Base-by-base conservation (phyloP, 345 rosid species). In the Rhodamnia rubescens region DNA sequence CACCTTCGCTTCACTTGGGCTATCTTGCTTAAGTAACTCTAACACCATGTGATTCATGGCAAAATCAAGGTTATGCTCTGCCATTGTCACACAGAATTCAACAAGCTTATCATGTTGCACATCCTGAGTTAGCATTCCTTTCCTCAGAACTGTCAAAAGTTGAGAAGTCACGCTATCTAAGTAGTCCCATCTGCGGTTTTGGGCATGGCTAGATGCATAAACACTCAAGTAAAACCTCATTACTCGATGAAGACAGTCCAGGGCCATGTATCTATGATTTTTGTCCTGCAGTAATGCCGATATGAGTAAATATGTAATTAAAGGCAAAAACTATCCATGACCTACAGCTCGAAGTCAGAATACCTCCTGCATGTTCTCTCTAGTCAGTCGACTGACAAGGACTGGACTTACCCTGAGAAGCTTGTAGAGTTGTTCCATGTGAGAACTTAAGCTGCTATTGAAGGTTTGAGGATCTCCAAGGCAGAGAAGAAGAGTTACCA, bases 51-150 rank as follows among this genome's bases (percentile, higher is more conserved):
- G 99, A 88, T 97, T 97, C 99, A 96, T 97, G 84, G 99, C 91
- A 87, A 97, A 97, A 92, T 97, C 99, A 92, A 96, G 99, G 92
- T 97, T 96, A 92, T 97, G 99, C 75, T 96, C 99, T 42, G 99
- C 96, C 86, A 97, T 93, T 78, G 98, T 93, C 87, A 96, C 99
- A 89, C 99, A 97, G 87, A 97, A 97, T 87, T 97, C 98, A 84
- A 97, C 98, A 88, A 97, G 94, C 90, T 97, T 97, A 90, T 97
- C 99, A 85, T 97, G 99, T 87, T 97, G 99, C 56, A 92, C 94
- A 92, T 96, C 99, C 91, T 96, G 99, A 84, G 96, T 94, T 74
- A 97, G 98, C 94, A 96, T 49, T 89, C 99, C 99, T 90, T 95
- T 97, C 92, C 92, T 94, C 89, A 96, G 85, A 91, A 94, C 91